phyloP scores from a whole-genome alignment of 495 filamentous ascomycete genomes.

The Aspergillus heteromorphus region DNA sequence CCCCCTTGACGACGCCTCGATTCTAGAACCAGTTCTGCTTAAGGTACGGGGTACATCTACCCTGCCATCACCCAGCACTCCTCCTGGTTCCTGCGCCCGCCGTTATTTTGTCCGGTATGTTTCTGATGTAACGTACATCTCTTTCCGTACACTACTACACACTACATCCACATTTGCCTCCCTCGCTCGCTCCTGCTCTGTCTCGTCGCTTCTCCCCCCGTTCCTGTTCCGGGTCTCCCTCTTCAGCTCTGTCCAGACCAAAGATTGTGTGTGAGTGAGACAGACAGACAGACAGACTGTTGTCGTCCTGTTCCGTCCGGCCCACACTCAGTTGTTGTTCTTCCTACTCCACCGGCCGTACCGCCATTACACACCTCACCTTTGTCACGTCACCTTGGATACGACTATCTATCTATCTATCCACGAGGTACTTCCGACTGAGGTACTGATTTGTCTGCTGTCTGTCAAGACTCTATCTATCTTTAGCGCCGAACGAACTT shows the following conservation, averaged over 20 bases:
- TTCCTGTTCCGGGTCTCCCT: not conserved
- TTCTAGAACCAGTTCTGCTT: no score
- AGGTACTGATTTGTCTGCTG: not conserved
- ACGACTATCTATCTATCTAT: no score
- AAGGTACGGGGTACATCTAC: not conserved
- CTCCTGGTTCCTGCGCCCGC: not conserved
- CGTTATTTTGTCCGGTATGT: constrained; percentile 12
- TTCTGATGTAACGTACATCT: constrained; percentile 9
- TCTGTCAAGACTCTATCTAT: not conserved
- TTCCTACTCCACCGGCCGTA: not conserved
- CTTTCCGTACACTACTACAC: not conserved
- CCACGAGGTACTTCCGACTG: no score
- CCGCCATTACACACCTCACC: not conserved
- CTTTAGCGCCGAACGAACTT: not conserved
- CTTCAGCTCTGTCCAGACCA: no score
- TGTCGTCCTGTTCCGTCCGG: not conserved
- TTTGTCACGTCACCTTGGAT: not conserved
- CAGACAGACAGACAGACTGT: no score
- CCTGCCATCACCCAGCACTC: not conserved
- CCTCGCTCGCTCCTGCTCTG: not conserved
- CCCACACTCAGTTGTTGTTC: not conserved
- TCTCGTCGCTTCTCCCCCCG: not conserved
- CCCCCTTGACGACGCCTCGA: no score
- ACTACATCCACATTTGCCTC: no score
- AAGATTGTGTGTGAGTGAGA: no score